Percentiles rank a stretch among this genome's conserved stretches.
phyloP scores from a whole-genome alignment of 2,329 filamentous ascomycete genomes.

The Cordyceps javanica region DNA sequence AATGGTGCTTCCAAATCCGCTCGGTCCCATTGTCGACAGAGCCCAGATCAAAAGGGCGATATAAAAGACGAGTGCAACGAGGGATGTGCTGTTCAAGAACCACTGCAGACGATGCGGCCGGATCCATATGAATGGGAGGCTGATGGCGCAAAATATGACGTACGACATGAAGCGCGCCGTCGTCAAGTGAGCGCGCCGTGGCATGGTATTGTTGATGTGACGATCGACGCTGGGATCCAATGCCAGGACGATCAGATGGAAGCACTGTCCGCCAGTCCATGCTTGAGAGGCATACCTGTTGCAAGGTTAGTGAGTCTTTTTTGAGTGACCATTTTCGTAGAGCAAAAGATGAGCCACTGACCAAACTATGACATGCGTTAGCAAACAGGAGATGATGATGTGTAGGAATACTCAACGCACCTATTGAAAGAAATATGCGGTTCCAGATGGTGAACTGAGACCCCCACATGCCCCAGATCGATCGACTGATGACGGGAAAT shows the following conservation, averaged over 20 bases:
- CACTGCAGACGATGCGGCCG: constrained; percentile 36
- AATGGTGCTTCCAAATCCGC: constrained; percentile 32
- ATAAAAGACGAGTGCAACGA: constrained; percentile 35
- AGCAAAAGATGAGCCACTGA: constrained; percentile 14
- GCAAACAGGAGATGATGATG: not conserved
- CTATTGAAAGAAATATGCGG: constrained; percentile 34
- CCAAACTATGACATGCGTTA: constrained; percentile 19
- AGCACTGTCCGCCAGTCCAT: constrained; percentile 40
- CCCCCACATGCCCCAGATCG: constrained; percentile 36
- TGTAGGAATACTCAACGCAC: constrained; percentile 20
- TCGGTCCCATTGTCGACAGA: constrained; percentile 34
- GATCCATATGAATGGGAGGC: constrained; percentile 38
- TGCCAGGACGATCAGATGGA: constrained; percentile 40
- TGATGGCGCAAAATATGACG: constrained; percentile 37
- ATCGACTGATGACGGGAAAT: constrained; percentile 34
- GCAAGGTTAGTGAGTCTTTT: not conserved
- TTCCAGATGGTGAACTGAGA: constrained; percentile 37
- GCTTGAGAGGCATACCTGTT: constrained; percentile 37
- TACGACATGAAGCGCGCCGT: constrained; percentile 38
- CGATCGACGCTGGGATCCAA: constrained; percentile 37
- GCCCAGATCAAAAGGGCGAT: constrained; percentile 38
- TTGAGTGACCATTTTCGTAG: not conserved
- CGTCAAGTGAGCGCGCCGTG: constrained; percentile 35
- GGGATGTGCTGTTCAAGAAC: constrained; percentile 36
- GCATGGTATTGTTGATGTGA: constrained; percentile 36